Percentiles rank a stretch among this genome's conserved stretches.
Evolutionary conservation across 352 stramenopile genomes (phyloP).

Genomic region (Poterioochromonas sp.): DNA sequence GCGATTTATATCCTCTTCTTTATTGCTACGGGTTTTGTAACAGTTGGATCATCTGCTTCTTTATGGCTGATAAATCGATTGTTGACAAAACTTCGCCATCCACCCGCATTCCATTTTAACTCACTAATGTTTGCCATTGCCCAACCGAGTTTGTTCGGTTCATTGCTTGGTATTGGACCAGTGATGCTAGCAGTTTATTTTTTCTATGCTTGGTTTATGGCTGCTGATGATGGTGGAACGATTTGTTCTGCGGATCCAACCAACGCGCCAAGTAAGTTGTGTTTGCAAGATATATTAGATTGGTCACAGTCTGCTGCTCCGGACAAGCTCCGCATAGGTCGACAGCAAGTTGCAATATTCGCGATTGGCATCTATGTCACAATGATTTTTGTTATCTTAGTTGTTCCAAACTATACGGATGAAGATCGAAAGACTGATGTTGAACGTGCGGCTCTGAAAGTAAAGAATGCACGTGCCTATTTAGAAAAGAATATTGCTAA

Average conservation of each 20-base stretch:
- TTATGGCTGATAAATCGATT: slow-evolving; percentile 85
- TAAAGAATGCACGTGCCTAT: neutral
- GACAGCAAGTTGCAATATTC: slow-evolving; percentile 58
- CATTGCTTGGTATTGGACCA: slow-evolving; percentile 57
- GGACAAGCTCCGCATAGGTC: slow-evolving; percentile 47
- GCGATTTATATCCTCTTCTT: slow-evolving; percentile 89
- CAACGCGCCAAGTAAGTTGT: slow-evolving; percentile 41
- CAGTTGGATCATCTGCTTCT: slow-evolving; percentile 59
- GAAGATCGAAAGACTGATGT: slow-evolving; percentile 45
- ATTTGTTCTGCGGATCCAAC: slow-evolving; percentile 33
- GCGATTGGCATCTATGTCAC: slow-evolving; percentile 68
- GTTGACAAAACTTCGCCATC: slow-evolving; percentile 86
- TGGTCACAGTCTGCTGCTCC: slow-evolving; percentile 41
- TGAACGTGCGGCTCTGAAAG: neutral
- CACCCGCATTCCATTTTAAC: slow-evolving; percentile 78
- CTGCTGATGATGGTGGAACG: neutral
- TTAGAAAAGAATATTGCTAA: neutral
- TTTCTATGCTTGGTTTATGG: slow-evolving; percentile 47
- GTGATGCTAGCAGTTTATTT: slow-evolving; percentile 53
- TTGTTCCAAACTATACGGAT: slow-evolving; percentile 71
- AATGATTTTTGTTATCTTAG: slow-evolving; percentile 53
- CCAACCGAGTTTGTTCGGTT: slow-evolving; percentile 65
- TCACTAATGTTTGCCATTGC: slow-evolving; percentile 77
- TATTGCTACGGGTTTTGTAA: slow-evolving; percentile 63
- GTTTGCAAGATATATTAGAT: slow-evolving; percentile 67